Evolutionary conservation across 2,329 filamentous ascomycete genomes (phyloP), one percentile per base, ranked within the genome.

Genomic region (Paracoccidioides brasiliensis): DNA sequence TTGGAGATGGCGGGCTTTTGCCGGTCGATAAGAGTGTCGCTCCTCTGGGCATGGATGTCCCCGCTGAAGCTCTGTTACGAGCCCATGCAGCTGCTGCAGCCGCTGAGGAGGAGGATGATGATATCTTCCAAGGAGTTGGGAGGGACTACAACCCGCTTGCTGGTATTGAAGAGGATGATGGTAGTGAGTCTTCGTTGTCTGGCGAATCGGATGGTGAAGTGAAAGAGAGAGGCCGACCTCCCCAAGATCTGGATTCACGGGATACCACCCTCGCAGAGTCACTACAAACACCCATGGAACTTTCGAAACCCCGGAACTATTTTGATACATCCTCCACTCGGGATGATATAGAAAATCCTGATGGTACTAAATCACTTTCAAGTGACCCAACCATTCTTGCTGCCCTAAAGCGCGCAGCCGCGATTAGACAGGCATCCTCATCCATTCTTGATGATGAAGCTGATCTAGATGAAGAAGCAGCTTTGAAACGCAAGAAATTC

Each of bases 381-480:
- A 79, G 78, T 32, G 89, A 96, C 64, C 86, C 89, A 2, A 81
- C 85, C 2, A 84, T 95, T 59, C 78, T 90, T 60, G 89, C 88
- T 3, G 89, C 89, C 0, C 79, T 98, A 64, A 88, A 90, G 70
- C 90, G 90, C 69, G 91, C 91, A 8, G 86, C 86, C 15, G 75
- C 81, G 8, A 76, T 89, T 55, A 68, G 70, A 38, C 66, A 69
- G 52, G 50, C 74, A 78, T 69, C 75, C 75, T 57, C 69, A 67
- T 62, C 66, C 67, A 22, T 73, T 71, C 69, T 70, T 6, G 68
- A 67, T 6, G 68, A 70, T 2, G 70, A 72, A 3, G 71, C 72
- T 59, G 76, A 77, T 57, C 71, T 73, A 5, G 80, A 80, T 2
- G 79, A 83, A 60, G 81, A 81, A 1, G 80, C 83, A 58, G 80